A percentile compares a stretch with the other conserved stretches of the same genome.
Conservation (phyloP, 441 rosid species). For the Gossypium aridum region DNA sequence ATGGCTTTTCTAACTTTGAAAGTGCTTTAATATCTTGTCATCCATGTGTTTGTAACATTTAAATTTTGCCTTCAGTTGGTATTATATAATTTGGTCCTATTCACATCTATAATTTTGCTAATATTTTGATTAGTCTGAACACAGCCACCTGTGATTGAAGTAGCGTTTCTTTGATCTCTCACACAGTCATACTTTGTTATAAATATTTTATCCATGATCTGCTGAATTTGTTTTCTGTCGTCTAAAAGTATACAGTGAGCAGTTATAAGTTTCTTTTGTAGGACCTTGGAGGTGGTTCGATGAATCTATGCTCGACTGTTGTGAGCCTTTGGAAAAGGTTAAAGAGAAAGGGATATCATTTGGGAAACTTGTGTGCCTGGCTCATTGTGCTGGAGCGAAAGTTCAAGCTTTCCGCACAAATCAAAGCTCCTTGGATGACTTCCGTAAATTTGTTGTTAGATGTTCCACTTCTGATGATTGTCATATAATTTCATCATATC, state of each 20-base stretch:
- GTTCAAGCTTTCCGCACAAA: constrained; percentile 74
- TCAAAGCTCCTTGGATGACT: constrained; percentile 64
- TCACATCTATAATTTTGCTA: not conserved
- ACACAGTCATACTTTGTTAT: not conserved
- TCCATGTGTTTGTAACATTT: not conserved
- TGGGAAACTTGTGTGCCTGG: constrained; percentile 84
- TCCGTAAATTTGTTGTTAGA: constrained; percentile 47
- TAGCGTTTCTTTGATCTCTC: not conserved
- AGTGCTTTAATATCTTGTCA: not conserved
- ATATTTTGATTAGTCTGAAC: not conserved
- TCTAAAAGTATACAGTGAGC: not conserved
- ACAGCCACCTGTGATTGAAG: not conserved
- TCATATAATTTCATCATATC: constrained; percentile 78
- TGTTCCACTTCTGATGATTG: constrained; percentile 68
- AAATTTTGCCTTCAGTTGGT: not conserved
- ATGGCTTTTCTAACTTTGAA: not conserved
- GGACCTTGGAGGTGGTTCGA: constrained; percentile 99
- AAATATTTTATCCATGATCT: not conserved
- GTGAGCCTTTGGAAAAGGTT: constrained; percentile 80
- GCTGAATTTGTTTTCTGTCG: not conserved
- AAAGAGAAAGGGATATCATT: constrained; percentile 78
- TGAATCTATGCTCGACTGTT: constrained; percentile 89
- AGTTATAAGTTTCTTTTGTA: constrained; percentile 21
- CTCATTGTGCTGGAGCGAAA: constrained; percentile 84
- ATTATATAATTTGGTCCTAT: not conserved